Percentiles rank a stretch among this genome's conserved stretches.
phyloP scores from a whole-genome alignment of 768 basidiomycete species.

The Neoboletus subvelutipes region DNA sequence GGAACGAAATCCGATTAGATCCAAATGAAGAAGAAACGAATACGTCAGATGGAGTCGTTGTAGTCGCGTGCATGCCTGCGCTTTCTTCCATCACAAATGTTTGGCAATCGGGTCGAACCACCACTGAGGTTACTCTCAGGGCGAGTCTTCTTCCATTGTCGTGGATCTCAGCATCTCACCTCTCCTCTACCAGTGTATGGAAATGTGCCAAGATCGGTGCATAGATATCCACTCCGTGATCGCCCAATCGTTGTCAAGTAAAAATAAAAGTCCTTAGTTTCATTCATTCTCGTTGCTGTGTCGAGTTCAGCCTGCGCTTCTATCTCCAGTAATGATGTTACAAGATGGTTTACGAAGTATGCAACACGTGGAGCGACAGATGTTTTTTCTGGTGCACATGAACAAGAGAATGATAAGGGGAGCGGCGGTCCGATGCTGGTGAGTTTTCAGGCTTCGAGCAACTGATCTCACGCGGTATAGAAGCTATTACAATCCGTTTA shows the following conservation, averaged over 20 bases:
- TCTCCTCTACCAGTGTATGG: slow-evolving; percentile 55
- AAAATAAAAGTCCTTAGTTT: slow-evolving; percentile 12
- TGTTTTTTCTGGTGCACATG: background rate
- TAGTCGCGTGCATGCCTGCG: slow-evolving; percentile 86
- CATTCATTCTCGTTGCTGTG: background rate
- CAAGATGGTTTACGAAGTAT: background rate
- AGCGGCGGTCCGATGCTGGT: background rate
- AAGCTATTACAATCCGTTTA: background rate
- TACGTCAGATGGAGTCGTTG: slow-evolving; percentile 61
- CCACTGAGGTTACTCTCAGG: slow-evolving; percentile 47
- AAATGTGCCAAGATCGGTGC: slow-evolving; percentile 67
- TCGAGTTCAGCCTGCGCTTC: background rate
- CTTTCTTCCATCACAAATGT: slow-evolving; percentile 77
- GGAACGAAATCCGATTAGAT: slow-evolving; percentile 70
- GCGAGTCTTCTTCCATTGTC: slow-evolving; percentile 44
- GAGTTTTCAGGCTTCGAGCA: background rate
- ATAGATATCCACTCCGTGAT: slow-evolving; percentile 74
- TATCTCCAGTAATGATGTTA: background rate
- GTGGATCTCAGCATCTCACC: background rate
- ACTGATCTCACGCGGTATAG: background rate
- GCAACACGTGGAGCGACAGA: background rate
- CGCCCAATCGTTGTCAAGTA: slow-evolving; percentile 58
- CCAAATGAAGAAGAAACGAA: slow-evolving; percentile 70
- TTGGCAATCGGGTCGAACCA: slow-evolving; percentile 80
- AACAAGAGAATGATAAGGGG: background rate